phyloP scores from a whole-genome alignment of 2,329 filamentous ascomycete genomes.

The Talaromyces atroroseus region DNA sequence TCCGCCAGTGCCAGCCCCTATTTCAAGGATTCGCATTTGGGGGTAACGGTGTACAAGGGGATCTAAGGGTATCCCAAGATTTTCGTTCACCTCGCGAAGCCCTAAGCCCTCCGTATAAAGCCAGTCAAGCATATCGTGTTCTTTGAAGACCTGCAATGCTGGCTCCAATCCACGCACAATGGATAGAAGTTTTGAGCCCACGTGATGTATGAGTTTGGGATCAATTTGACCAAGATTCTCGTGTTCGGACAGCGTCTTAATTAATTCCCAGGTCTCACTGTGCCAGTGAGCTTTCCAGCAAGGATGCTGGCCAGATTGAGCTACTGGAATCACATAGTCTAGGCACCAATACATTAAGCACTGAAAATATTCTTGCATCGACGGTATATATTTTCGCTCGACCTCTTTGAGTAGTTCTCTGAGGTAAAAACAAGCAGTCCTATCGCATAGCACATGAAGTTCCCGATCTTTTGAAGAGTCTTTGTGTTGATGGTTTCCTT shows the following conservation, averaged over 20 bases:
- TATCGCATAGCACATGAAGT: constrained; percentile 3
- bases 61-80: constrained; percentile 22
- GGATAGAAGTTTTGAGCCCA: constrained; percentile 31
- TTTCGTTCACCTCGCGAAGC: constrained; percentile 8
- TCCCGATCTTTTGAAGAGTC: too few relatives aligned
- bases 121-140: constrained; percentile 29
- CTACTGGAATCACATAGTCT: not conserved
- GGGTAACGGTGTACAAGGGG: constrained; percentile 39
- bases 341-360: not conserved
- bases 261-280: constrained; percentile 7
- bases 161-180: constrained; percentile 30
- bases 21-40: constrained; percentile 40
- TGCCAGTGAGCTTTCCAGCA: constrained; percentile 12
- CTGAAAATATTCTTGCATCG: not conserved
- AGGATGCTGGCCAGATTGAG: constrained; percentile 5
- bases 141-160: constrained; percentile 35
- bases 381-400: not conserved
- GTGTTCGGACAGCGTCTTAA: too few relatives aligned
- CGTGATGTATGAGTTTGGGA: constrained; percentile 7
- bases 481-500: too few relatives aligned
- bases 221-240: not conserved
- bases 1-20: constrained; percentile 35
- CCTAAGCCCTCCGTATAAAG: constrained; percentile 29
- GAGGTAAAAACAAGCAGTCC: constrained; percentile 13
- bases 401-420: constrained; percentile 9